Percentiles rank a stretch among this genome's conserved stretches.
These are phyloP conservation scores for Stephania cephalantha DNA, from an alignment of 164 flowering plant species.

Conservation along the genomic window DNA sequence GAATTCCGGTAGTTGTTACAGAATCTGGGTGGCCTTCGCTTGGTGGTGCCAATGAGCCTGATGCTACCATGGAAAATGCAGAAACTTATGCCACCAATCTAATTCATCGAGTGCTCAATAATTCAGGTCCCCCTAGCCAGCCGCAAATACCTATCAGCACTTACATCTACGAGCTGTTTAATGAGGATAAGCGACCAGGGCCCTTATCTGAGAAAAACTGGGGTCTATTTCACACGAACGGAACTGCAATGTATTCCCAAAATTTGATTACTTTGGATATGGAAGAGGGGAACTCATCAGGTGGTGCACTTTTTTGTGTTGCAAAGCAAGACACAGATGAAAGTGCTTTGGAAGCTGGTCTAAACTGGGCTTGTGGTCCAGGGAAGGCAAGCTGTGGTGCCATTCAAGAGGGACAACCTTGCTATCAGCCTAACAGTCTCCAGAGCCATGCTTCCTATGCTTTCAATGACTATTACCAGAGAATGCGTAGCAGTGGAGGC, in stretches of 20 bases:
- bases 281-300: conserved; percentile 35
- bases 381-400: conserved; percentile 76
- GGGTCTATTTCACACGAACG: conserved; percentile 61
- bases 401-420: conserved; percentile 70
- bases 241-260: conserved; percentile 49
- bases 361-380: conserved; percentile 95
- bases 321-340: conserved; percentile 56
- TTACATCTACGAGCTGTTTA: conserved; percentile 75
- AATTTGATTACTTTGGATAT: conserved; percentile 24
- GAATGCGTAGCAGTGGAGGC: conserved; percentile 56
- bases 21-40: conserved; percentile 93
- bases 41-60: conserved; percentile 76
- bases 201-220: conserved; percentile 64
- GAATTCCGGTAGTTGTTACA: conserved; percentile 67
- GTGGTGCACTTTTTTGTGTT: conserved; percentile 44
- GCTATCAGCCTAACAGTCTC: conserved; percentile 56
- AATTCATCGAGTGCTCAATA: conserved; percentile 49
- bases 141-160: conserved; percentile 52
- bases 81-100: conserved; percentile 53
- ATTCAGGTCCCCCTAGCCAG: conserved; percentile 73
- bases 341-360: conserved; percentile 47
- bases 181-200: conserved; percentile 62
- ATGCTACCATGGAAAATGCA: conserved; percentile 71
- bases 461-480: conserved; percentile 84
- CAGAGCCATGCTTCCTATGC: conserved; percentile 88